Evolutionary conservation across 31 red algal species (phyloP), one percentile per base, ranked within the genome.

Genomic region (Porphyra umbilicalis): DNA sequence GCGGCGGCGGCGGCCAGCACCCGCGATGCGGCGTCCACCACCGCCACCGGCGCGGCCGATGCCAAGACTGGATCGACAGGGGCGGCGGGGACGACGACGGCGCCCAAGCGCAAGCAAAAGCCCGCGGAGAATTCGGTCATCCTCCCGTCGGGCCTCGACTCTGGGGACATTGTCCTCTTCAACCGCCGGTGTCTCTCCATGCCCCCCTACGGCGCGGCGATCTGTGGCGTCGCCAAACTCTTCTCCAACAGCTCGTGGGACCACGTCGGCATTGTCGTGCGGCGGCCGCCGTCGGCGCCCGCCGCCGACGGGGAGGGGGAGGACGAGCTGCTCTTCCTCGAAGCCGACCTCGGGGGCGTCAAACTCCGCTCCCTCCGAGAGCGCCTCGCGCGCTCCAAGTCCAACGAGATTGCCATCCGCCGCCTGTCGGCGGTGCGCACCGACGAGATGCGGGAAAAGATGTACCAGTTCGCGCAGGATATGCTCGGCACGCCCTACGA

Each of bases 101-200:
- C 57, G 57, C 57, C 57, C 25, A 8, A 18, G 57, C 18, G 57
- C 57, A 71, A 71, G 57, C 57, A 71, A 29, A 18, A 29, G 57
- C 57, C 57, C 25, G 57, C 57, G 57, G 57, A 71, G 57, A 71
- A 71, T n/a, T 18, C 30, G 25, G 57, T 71, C 4, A 71, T 71
- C 18, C 88, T 96, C 29, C 97, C 97, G 20, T 35, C 88, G 7
- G 91, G 90, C 32, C 79, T 99, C 32, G 97, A 99, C 85, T 93
- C 93, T 13, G 97, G 97, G 34, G 97, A 99, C 75, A 89, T 99
- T 14, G 97, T 99, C 15, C 93, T 99, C 67, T 99, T 99, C 80
- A 99, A 99, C 82, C 80, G 97, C 35, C 88, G 93, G 30, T 99
- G 94, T 44, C 75, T 84, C 20, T 90, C 93, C 9, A 96, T 99